Percentiles rank a stretch among this genome's conserved stretches.
Evolutionary conservation across 345 rosid genomes (phyloP).

Genomic region (Cardamine occulta): DNA sequence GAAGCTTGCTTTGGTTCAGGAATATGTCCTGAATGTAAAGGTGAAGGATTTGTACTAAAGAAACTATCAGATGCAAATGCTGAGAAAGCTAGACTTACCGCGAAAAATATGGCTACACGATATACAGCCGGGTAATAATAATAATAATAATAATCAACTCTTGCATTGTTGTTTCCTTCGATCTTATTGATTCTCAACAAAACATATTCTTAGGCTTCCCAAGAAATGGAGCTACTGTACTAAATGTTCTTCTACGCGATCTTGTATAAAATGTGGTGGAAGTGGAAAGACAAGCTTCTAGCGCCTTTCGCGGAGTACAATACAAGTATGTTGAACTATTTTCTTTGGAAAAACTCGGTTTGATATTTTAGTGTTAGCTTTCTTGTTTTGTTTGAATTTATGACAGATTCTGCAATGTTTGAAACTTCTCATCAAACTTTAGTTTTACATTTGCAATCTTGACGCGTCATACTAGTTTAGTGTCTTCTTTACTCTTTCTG

Average conservation of each 20-base stretch:
- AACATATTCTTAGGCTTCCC: constrained; percentile 66
- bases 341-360: neutral
- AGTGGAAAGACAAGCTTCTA: constrained; percentile 67
- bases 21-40: constrained; percentile 83
- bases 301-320: neutral
- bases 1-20: constrained; percentile 86
- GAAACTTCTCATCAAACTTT: constrained; percentile 5
- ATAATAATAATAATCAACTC: neutral
- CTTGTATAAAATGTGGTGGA: constrained; percentile 73
- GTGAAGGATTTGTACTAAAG: constrained; percentile 88
- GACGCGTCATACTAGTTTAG: neutral
- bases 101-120: constrained; percentile 87
- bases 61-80: constrained; percentile 73
- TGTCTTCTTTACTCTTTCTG: constrained; percentile 28
- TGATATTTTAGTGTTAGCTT: constrained; percentile 7
- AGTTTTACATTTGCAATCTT: constrained; percentile 23
- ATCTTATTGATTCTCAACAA: neutral
- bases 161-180: neutral
- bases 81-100: constrained; percentile 73
- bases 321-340: constrained; percentile 9
- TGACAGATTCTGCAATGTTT: neutral
- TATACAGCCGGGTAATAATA: constrained; percentile 83
- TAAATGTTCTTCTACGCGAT: constrained; percentile 81
- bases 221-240: constrained; percentile 99
- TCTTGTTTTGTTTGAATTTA: constrained; percentile 2